These are phyloP conservation scores for Neofusicoccum umdonicola DNA, from an alignment of 2,329 filamentous ascomycete genomes.

Conservation along the genomic window DNA sequence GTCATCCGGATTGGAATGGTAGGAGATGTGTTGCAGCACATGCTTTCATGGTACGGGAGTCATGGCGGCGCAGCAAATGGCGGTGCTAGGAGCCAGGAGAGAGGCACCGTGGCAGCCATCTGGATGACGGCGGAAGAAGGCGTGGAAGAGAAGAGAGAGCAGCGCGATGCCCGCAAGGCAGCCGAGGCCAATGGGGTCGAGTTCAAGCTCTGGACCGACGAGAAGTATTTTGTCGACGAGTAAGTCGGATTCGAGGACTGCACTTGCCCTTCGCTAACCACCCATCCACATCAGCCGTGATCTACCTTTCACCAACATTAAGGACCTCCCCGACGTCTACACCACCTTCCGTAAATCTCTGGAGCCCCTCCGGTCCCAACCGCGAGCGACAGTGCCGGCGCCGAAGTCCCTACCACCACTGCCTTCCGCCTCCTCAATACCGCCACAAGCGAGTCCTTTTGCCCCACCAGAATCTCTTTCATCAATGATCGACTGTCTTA, in stretches of 20 bases:
- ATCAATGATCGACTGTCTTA: conserved; percentile 44
- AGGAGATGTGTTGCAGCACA: conserved; percentile 57
- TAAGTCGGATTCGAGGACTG: conserved; percentile 45
- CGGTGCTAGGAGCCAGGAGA: too few species aligned
- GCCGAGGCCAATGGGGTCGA: conserved; percentile 55
- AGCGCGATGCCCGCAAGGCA: conserved; percentile 53
- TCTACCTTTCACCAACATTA: conserved; percentile 55
- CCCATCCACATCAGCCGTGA: conserved; percentile 57
- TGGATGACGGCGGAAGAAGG: conserved; percentile 75
- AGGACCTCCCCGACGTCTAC: conserved; percentile 70
- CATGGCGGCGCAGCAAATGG: not conserved
- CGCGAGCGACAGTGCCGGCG: conserved; percentile 56
- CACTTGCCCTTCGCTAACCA: not conserved
- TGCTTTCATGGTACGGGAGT: conserved; percentile 49
- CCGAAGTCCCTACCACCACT: conserved; percentile 59
- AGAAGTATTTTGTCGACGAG: conserved; percentile 80
- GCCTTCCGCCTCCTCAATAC: conserved; percentile 51
- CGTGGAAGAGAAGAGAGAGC: conserved; percentile 66
- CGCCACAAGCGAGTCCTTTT: conserved; percentile 63
- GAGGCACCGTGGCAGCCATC: not conserved
- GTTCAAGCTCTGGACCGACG: conserved; percentile 68
- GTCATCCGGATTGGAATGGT: conserved; percentile 62
- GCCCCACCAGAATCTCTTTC: conserved; percentile 56
- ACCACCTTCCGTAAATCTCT: conserved; percentile 71
- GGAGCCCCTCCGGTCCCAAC: conserved; percentile 66